Evolutionary conservation across 2,329 filamentous ascomycete genomes (phyloP).

Genomic region (Ceratocystis smalleyi): DNA sequence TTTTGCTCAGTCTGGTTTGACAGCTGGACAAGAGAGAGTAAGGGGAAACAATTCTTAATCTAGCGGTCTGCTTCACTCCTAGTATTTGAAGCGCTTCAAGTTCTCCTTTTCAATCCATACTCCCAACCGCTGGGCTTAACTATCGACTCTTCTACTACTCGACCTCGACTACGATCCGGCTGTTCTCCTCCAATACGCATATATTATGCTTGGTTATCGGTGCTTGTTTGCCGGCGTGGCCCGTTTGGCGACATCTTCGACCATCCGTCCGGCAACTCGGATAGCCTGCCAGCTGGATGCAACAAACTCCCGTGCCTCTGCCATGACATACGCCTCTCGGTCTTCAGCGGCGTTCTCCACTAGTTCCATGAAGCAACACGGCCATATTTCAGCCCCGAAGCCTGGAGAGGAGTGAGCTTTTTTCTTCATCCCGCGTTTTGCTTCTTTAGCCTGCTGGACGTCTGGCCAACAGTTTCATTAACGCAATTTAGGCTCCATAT

Average conservation of each 20-base stretch:
- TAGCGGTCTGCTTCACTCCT: too few relatives aligned
- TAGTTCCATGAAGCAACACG: slow-evolving; percentile 47
- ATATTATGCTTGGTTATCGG: slow-evolving; percentile 11
- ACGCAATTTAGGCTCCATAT: slow-evolving; percentile 51
- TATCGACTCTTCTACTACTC: neutral
- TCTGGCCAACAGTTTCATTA: neutral
- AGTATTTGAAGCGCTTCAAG: too few relatives aligned
- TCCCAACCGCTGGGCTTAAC: neutral
- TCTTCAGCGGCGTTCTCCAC: slow-evolving; percentile 42
- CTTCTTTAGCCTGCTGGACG: neutral
- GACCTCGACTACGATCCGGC: neutral
- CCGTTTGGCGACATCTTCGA: slow-evolving; percentile 7
- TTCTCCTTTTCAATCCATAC: too few relatives aligned
- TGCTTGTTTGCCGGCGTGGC: slow-evolving; percentile 7
- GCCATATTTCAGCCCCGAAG: slow-evolving; percentile 69
- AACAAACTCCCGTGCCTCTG: neutral
- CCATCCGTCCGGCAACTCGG: slow-evolving; percentile 9
- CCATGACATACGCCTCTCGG: neutral
- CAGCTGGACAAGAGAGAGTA: neutral
- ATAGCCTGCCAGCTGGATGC: slow-evolving; percentile 18
- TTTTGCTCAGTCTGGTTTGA: neutral
- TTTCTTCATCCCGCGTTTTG: neutral
- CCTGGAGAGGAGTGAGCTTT: slow-evolving; percentile 71
- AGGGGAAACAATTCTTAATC: too few relatives aligned
- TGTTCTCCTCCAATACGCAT: neutral